These are phyloP conservation scores for Omphalotus olearius DNA, from an alignment of 1,284 basidiomycete species.

Conservation along the genomic window DNA sequence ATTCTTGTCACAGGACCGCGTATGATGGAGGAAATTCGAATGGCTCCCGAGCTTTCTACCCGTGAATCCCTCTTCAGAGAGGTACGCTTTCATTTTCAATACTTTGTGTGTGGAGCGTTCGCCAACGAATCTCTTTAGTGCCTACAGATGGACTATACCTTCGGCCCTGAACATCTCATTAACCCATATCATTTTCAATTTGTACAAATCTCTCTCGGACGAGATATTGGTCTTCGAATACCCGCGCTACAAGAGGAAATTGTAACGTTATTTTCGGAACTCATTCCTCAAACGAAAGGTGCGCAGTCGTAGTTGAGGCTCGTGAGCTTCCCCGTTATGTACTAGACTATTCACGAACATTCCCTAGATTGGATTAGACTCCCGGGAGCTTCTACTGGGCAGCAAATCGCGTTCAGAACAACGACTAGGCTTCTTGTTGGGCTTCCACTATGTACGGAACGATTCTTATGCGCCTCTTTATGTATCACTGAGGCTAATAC, in stretches of 20 bases:
- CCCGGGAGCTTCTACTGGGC: constrained; percentile 11
- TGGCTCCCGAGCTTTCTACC: constrained; percentile 27
- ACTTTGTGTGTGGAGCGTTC: no score
- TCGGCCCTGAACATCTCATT: constrained; percentile 21
- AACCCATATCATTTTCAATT: constrained; percentile 26
- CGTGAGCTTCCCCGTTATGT: no score
- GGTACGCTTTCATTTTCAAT: constrained; percentile 13
- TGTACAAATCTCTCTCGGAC: constrained; percentile 24
- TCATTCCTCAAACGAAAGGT: constrained; percentile 14
- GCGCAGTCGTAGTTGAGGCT: neutral
- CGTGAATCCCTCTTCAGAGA: constrained; percentile 20
- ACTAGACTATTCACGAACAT: neutral
- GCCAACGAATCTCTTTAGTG: constrained; percentile 13
- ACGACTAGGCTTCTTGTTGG: constrained; percentile 20
- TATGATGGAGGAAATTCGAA: constrained; percentile 30
- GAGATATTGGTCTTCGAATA: constrained; percentile 23
- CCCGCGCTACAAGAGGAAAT: constrained; percentile 30
- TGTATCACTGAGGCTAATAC: neutral
- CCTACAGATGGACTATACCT: constrained; percentile 21
- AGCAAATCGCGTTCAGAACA: constrained; percentile 14
- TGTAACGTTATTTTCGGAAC: constrained; percentile 23
- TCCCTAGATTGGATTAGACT: neutral
- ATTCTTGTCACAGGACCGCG: constrained; percentile 25
- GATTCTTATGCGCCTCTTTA: neutral
- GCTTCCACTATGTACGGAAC: constrained; percentile 15